Conservation (phyloP, 345 rosid species). For the Heritiera littoralis region DNA sequence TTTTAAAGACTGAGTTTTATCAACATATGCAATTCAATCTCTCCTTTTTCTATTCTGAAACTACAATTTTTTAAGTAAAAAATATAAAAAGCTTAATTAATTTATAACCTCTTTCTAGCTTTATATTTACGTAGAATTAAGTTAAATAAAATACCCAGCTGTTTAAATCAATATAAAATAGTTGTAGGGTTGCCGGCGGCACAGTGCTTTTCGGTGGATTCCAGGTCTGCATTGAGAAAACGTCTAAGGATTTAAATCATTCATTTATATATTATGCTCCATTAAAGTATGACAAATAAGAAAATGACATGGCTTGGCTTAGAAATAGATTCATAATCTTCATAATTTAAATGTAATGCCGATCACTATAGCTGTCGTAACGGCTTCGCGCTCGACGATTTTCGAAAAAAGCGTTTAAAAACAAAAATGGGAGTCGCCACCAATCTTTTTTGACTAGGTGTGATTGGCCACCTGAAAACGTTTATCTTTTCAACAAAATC, state of each 20-base stretch:
- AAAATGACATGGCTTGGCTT: constrained; percentile 5
- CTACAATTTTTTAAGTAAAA: neutral
- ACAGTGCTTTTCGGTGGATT: constrained; percentile 8
- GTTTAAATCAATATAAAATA: neutral
- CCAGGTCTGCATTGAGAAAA: constrained; percentile 7
- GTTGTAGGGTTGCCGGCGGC: neutral
- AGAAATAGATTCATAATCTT: neutral
- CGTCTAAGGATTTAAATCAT: constrained; percentile 14
- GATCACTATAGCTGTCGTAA: neutral
- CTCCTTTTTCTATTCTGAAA: too few relatives aligned
- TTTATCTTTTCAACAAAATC: too few relatives aligned
- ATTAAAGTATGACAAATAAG: neutral
- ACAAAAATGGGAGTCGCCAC: too few relatives aligned
- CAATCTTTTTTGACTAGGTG: too few relatives aligned
- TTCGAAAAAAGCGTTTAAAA: too few relatives aligned
- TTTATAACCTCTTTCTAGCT: neutral
- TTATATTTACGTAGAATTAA: neutral
- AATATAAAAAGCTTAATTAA: neutral
- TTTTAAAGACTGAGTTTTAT: too few relatives aligned
- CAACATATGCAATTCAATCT: too few relatives aligned
- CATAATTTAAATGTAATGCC: neutral
- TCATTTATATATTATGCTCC: neutral
- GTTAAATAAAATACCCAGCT: neutral
- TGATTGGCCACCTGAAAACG: too few relatives aligned
- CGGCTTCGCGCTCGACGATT: too few relatives aligned